phyloP scores from a whole-genome alignment of 2,329 filamentous ascomycete species.

The Alternaria brassicicola region DNA sequence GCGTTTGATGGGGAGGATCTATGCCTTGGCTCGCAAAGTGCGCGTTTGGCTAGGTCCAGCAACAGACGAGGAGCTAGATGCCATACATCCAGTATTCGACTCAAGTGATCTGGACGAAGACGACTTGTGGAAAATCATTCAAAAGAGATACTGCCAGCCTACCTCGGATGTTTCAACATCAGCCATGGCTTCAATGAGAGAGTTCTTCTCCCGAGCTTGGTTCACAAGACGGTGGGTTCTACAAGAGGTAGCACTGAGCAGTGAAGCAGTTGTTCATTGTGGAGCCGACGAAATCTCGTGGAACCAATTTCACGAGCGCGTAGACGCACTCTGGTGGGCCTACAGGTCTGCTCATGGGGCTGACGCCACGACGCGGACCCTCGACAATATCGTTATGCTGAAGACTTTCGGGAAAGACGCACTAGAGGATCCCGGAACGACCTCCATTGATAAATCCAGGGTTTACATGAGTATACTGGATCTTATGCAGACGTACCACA shows the following conservation, averaged over 20 bases:
- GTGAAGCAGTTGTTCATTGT: background rate
- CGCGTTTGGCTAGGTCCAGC: background rate
- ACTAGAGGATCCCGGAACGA: background rate
- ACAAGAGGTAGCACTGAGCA: background rate
- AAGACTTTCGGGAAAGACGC: background rate
- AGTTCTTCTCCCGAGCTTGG: background rate
- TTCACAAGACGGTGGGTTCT: background rate
- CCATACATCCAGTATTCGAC: background rate
- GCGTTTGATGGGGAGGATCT: rapidly evolving
- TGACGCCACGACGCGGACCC: no score
- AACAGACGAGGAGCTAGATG: background rate
- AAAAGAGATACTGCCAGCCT: background rate
- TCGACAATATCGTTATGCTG: background rate
- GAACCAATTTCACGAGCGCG: background rate
- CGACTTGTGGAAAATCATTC: background rate
- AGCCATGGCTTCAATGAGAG: rapidly evolving
- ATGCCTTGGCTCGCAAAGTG: background rate
- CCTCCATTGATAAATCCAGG: background rate
- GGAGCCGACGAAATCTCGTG: background rate
- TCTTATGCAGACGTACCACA: background rate
- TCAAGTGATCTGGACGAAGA: background rate
- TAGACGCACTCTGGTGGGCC: background rate
- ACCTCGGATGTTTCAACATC: background rate
- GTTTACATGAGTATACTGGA: background rate
- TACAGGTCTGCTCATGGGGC: no score